Conservation (phyloP, 345 rosid genomes). For the Pugionium cornutum region DNA sequence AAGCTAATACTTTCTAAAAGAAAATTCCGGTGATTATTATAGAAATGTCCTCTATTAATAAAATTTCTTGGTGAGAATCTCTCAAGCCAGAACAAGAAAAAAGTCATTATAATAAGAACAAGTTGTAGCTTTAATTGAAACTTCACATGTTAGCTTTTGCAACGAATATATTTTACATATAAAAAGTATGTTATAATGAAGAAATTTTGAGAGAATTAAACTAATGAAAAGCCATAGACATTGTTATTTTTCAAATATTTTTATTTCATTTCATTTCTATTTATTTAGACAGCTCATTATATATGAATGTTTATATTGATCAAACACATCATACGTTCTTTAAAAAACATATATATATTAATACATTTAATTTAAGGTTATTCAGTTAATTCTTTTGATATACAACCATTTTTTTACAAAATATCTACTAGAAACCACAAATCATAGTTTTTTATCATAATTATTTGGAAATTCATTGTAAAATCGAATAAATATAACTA, state of each 20-base stretch:
- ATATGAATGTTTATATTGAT: not conserved
- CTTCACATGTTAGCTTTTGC: slow-evolving; percentile 34
- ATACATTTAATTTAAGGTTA: not conserved
- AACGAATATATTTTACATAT: not conserved
- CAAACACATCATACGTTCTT: not conserved
- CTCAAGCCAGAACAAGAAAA: not conserved
- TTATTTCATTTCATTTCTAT: not conserved
- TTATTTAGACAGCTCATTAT: not conserved
- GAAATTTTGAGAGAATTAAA: not conserved
- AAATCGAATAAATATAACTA: not conserved
- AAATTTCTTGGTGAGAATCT: not conserved
- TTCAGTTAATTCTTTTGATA: not conserved
- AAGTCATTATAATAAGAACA: slow-evolving; percentile 6
- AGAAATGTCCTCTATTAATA: not conserved
- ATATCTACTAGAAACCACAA: not conserved
- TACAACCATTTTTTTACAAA: not conserved
- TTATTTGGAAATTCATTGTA: not conserved
- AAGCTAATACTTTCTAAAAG: not conserved
- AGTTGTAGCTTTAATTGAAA: slow-evolving; percentile 27
- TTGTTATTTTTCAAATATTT: not conserved
- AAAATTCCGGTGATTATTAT: slow-evolving; percentile 20
- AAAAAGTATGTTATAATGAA: not conserved
- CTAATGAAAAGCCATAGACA: not conserved
- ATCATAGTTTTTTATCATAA: not conserved
- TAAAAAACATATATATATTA: too few species aligned